These are phyloP conservation scores for Exophiala xenobiotica DNA, from an alignment of 2,329 filamentous ascomycete genomes.

Conservation along the genomic window DNA sequence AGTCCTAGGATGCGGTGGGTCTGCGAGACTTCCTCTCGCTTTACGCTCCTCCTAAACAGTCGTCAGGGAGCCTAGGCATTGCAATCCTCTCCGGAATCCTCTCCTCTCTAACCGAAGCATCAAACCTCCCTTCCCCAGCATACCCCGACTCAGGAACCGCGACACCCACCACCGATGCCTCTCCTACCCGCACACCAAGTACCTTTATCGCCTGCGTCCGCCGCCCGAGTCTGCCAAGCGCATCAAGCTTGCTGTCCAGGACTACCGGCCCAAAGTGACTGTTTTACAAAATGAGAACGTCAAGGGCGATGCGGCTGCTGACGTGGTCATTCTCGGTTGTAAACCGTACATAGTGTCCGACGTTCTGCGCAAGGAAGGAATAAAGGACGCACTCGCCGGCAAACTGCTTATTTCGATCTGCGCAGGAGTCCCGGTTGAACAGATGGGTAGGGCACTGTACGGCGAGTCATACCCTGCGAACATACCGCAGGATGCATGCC, in stretches of 20 bases:
- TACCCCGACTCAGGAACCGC: constrained; percentile 39
- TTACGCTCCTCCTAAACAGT: constrained; percentile 4
- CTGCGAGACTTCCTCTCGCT: neutral
- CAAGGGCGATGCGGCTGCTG: constrained; percentile 62
- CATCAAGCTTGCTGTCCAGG: constrained; percentile 64
- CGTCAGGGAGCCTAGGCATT: constrained; percentile 75
- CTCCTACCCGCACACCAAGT: constrained; percentile 62
- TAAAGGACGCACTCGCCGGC: constrained; percentile 69
- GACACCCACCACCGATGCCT: constrained; percentile 35
- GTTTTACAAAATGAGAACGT: constrained; percentile 73
- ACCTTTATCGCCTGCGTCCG: constrained; percentile 81
- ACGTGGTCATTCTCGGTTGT: constrained; percentile 75
- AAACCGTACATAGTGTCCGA: constrained; percentile 73
- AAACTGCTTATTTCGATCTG: constrained; percentile 82
- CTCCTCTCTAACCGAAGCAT: constrained; percentile 57
- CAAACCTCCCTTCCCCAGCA: constrained; percentile 44
- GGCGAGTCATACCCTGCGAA: constrained; percentile 50
- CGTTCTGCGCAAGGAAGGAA: constrained; percentile 60
- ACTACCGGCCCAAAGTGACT: constrained; percentile 58
- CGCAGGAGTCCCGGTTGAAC: constrained; percentile 69
- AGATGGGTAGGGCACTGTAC: constrained; percentile 56
- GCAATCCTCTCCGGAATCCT: constrained; percentile 81
- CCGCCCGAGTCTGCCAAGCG: constrained; percentile 67
- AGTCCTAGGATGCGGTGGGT: constrained; percentile 76
- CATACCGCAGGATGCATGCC: constrained; percentile 38